Percentiles rank a stretch among this genome's conserved stretches.
Conservation (phyloP, 208 protist genomes). For the Zelonia costaricensis region DNA sequence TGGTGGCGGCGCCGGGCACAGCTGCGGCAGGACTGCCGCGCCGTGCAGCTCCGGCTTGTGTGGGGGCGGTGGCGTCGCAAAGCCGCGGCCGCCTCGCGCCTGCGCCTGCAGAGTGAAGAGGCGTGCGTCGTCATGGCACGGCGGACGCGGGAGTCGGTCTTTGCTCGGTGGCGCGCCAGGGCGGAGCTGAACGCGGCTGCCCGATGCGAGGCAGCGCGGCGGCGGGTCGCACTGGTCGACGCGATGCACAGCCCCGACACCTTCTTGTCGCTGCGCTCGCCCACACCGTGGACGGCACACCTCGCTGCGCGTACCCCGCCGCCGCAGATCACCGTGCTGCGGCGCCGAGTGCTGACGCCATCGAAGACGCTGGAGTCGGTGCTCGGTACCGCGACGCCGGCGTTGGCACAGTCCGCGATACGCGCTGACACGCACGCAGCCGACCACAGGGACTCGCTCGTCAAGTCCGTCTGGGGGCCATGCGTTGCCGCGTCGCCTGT, state of each 20-base stretch:
- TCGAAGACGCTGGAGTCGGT: no score
- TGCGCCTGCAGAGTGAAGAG: conserved; percentile 1
- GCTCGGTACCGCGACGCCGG: no score
- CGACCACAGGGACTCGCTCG: no score
- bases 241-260: conserved; percentile 4
- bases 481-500: no score
- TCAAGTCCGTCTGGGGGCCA: no score
- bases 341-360: no score
- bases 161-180: conserved; percentile 31
- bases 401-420: no score
- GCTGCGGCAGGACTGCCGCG: background rate
- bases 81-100: background rate
- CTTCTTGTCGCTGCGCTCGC: conserved; percentile 3
- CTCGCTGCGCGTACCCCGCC: background rate
- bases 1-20: conserved; percentile 31
- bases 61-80: conserved; percentile 9
- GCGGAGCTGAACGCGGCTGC: conserved; percentile 21
- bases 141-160: background rate
- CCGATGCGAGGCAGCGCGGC: conserved; percentile 20
- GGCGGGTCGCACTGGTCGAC: conserved; percentile 14
- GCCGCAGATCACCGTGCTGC: background rate
- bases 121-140: background rate
- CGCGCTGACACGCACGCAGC: no score
- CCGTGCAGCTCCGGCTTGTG: conserved; percentile 1
- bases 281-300: background rate